phyloP scores from a whole-genome alignment of 805 yeast species.

The Blastobotrys attinorum region DNA sequence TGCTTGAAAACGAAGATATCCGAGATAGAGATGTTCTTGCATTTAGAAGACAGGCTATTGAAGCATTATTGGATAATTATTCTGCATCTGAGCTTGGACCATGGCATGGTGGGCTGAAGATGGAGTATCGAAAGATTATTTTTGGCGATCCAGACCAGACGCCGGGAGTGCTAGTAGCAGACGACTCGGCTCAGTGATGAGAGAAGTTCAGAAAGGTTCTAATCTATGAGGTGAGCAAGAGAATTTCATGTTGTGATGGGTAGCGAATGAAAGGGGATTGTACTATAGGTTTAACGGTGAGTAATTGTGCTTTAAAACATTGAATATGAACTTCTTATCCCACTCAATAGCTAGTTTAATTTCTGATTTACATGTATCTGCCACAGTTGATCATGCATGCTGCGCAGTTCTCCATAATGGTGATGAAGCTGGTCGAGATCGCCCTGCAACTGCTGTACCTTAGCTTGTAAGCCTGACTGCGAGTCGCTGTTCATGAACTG shows the following conservation, averaged over 20 bases:
- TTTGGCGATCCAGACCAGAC: slow-evolving; percentile 8
- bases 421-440: slow-evolving; percentile 14
- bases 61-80: slow-evolving; percentile 7
- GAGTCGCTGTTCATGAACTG: slow-evolving; percentile 9
- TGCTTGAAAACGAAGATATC: slow-evolving; percentile 21
- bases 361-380: slow-evolving; percentile 9
- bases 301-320: too few species aligned
- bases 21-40: slow-evolving; percentile 12
- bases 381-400: slow-evolving; percentile 21
- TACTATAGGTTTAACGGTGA: too few species aligned
- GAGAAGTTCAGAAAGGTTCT: too few species aligned
- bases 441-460: slow-evolving; percentile 12
- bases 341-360: too few species aligned
- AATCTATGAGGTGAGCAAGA: neutral
- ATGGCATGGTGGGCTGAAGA: slow-evolving; percentile 13
- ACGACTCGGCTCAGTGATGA: slow-evolving; percentile 14
- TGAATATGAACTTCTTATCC: too few species aligned
- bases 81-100: slow-evolving; percentile 8
- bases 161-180: slow-evolving; percentile 8
- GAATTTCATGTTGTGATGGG: too few species aligned
- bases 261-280: too few species aligned
- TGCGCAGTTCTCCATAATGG: slow-evolving; percentile 13
- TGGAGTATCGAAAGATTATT: slow-evolving; percentile 10
- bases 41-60: slow-evolving; percentile 13
- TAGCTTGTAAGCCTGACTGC: slow-evolving; percentile 10